These are phyloP conservation scores for Sporothrix variecibatus DNA, from an alignment of 2,329 filamentous ascomycete species.

Conservation along the genomic window DNA sequence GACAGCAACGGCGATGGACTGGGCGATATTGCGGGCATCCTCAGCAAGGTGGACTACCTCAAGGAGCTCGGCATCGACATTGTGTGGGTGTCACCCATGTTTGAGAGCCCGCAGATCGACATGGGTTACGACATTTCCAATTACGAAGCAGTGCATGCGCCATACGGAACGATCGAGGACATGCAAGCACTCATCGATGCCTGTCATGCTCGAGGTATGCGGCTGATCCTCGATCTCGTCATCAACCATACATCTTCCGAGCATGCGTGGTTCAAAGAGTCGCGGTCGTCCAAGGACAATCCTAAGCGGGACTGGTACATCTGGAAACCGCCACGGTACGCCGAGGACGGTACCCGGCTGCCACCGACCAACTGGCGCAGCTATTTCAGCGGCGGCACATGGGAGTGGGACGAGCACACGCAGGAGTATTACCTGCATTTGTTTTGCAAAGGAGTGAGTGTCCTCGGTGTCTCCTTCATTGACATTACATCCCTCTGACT, in stretches of 20 bases:
- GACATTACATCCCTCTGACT: not conserved
- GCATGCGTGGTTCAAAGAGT: slow-evolving; percentile 71
- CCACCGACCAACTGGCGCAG: slow-evolving; percentile 76
- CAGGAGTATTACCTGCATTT: slow-evolving; percentile 76
- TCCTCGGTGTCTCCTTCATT: not conserved
- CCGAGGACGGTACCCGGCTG: slow-evolving; percentile 59
- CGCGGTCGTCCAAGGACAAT: slow-evolving; percentile 60
- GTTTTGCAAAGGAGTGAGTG: slow-evolving; percentile 59
- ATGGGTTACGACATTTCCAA: slow-evolving; percentile 70
- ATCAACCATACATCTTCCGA: slow-evolving; percentile 76
- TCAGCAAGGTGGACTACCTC: slow-evolving; percentile 65
- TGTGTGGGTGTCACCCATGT: slow-evolving; percentile 59
- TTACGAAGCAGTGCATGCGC: slow-evolving; percentile 56
- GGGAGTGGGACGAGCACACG: slow-evolving; percentile 72
- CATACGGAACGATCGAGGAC: slow-evolving; percentile 66
- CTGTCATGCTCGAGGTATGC: slow-evolving; percentile 62
- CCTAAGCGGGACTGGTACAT: slow-evolving; percentile 62
- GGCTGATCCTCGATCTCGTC: slow-evolving; percentile 66
- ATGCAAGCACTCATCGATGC: slow-evolving; percentile 62
- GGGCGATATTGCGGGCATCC: slow-evolving; percentile 66
- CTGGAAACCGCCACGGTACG: slow-evolving; percentile 44
- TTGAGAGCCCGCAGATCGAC: slow-evolving; percentile 52
- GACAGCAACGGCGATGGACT: slow-evolving; percentile 62
- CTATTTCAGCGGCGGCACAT: slow-evolving; percentile 63
- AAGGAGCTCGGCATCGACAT: slow-evolving; percentile 62